A percentile compares a stretch with the other conserved stretches of the same genome.
These are phyloP conservation scores for Candida cerambycidarum DNA, from an alignment of 805 yeast species.

Conservation along the genomic window DNA sequence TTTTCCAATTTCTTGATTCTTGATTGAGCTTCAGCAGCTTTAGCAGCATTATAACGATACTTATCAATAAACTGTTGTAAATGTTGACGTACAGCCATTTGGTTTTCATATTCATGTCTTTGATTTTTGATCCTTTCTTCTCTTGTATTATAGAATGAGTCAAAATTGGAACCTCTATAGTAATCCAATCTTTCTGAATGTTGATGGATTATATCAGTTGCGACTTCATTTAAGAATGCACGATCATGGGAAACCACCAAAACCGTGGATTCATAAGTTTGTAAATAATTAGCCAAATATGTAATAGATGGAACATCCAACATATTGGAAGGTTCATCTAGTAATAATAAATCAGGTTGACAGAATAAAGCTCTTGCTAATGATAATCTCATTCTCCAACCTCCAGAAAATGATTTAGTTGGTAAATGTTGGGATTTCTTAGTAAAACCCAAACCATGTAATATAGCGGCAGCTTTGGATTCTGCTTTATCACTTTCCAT, in stretches of 20 bases:
- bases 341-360: conserved; percentile 86
- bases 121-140: conserved; percentile 95
- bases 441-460: conserved; percentile 92
- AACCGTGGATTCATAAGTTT: conserved; percentile 87
- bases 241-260: conserved; percentile 97
- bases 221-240: conserved; percentile 94
- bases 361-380: conserved; percentile 97
- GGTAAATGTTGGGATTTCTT: conserved; percentile 78
- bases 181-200: conserved; percentile 96
- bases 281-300: conserved; percentile 84
- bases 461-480: conserved; percentile 90
- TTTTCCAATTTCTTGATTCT: conserved; percentile 96
- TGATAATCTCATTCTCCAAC: conserved; percentile 99
- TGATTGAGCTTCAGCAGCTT: conserved; percentile 96
- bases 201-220: conserved; percentile 97
- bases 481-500: conserved; percentile 98
- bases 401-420: conserved; percentile 95
- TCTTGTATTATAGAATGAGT: conserved; percentile 85
- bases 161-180: conserved; percentile 92
- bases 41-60: conserved; percentile 96
- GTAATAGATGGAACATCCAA: conserved; percentile 99
- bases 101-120: conserved; percentile 93
- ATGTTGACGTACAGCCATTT: conserved; percentile 93
- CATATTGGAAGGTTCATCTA: conserved; percentile 99
- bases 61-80: conserved; percentile 94